phyloP scores from a whole-genome alignment of 345 rosid species.

The Hibiscus tridactylites region DNA sequence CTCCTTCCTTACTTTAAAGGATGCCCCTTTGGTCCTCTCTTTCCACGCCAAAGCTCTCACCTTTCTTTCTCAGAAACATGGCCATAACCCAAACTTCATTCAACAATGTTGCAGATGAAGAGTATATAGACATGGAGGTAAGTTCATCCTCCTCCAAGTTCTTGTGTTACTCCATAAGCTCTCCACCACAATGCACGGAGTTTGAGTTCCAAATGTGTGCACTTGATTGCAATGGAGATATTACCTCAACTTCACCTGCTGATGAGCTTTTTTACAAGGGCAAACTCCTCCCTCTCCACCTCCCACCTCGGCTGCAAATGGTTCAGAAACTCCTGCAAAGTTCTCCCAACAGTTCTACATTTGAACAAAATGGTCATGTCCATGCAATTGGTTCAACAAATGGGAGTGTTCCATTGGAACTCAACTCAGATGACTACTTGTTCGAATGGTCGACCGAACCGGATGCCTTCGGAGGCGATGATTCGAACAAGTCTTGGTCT shows the following conservation, averaged over 20 bases:
- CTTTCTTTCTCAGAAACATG: constrained; percentile 17
- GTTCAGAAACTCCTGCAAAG: constrained; percentile 55
- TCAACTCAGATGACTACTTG: constrained; percentile 43
- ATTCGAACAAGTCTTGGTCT: constrained; percentile 34
- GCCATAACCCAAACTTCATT: constrained; percentile 19
- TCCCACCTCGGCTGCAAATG: constrained; percentile 79
- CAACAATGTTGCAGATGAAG: constrained; percentile 50
- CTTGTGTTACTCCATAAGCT: constrained; percentile 32
- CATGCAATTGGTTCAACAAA: background rate
- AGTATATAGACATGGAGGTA: constrained; percentile 69
- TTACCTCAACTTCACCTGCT: constrained; percentile 45
- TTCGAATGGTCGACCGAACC: constrained; percentile 50
- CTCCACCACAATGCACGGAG: constrained; percentile 55
- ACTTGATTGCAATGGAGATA: constrained; percentile 23
- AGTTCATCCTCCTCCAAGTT: constrained; percentile 44
- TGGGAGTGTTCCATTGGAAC: constrained; percentile 12
- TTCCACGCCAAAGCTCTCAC: constrained; percentile 17
- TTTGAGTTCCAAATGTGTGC: constrained; percentile 81
- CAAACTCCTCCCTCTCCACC: constrained; percentile 88
- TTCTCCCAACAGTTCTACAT: background rate
- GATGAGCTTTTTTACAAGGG: constrained; percentile 95
- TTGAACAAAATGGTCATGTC: constrained; percentile 6
- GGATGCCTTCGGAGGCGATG: constrained; percentile 29
- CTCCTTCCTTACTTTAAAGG: constrained; percentile 34
- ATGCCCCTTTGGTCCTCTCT: constrained; percentile 24